Evolutionary conservation across 805 yeast genomes (phyloP), one percentile per base, ranked within the genome.

Genomic region (Starmerella powellii): DNA sequence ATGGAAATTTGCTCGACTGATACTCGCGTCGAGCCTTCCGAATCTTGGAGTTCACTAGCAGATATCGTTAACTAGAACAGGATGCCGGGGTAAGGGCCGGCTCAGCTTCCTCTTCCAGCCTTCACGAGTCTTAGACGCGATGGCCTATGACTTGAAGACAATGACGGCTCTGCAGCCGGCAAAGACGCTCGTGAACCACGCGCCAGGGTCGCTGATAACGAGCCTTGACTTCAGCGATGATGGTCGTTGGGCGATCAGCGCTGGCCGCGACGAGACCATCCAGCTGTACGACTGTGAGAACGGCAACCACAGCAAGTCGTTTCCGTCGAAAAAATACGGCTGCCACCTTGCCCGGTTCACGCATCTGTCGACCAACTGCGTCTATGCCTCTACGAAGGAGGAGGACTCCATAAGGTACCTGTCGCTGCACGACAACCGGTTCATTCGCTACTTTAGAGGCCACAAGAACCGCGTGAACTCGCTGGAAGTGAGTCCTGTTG

Each of bases 291-390:
- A 88, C 61, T 65, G 71, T n/a, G 70, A 71, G 46, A 44, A 58
- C 2, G 96, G 95, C 5, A 67, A 55, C n/a, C 61, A 57, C 43
- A 48, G 45, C 34, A 81, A 78, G 52, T 74, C 85, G 3, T 71
- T 83, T 8, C 78, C 74, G 45, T 78, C 91, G 23, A 87, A 86
- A 63, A 91, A 91, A 57, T 91, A 91, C 54, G 98, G 98, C 1
- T 82, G 86, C 44, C 86, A 84, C 55, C 62, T 83, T 30, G 95
- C 95, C 2, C 68, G 76, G 35, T 91, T 91, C 59, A 77, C 95
- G 1, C 93, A 80, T 55, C 70, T 72, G 33, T 77, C 76, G 34
- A 68, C 72, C 43, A 76, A 78, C 52, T 79, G 91, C 54, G 67
- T 88, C 13, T 83, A 81, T 57, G 86, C 93, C 1, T 81, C 95